Evolutionary conservation across 2,329 filamentous ascomycete species (phyloP).

Genomic region (Colletotrichum sojae): DNA sequence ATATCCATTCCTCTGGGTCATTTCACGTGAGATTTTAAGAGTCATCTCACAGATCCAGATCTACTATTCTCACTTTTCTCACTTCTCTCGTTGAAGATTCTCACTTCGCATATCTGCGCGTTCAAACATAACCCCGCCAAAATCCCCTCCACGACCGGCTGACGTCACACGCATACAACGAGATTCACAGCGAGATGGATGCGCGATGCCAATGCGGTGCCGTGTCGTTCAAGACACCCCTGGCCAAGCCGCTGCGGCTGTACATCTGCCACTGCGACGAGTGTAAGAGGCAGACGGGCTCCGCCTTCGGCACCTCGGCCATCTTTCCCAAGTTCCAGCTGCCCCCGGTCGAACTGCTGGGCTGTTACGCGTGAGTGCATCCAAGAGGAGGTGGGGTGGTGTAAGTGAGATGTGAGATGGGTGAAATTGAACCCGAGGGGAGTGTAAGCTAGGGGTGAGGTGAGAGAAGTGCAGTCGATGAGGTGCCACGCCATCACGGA

Average conservation of each 20-base stretch:
- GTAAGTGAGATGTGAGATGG: constrained; percentile 1
- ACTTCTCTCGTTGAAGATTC: neutral
- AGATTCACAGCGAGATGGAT: constrained; percentile 60
- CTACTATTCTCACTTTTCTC: neutral
- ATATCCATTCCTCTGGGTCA: neutral
- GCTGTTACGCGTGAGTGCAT: constrained; percentile 68
- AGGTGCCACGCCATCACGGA: neutral
- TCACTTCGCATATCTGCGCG: too few relatives aligned
- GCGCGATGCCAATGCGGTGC: constrained; percentile 76
- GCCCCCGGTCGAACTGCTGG: constrained; percentile 62
- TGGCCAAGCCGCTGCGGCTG: constrained; percentile 71
- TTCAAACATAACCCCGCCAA: neutral
- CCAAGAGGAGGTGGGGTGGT: neutral
- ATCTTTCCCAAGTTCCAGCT: constrained; percentile 78
- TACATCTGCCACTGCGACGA: constrained; percentile 81
- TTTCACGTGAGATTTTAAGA: neutral
- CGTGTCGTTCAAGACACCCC: constrained; percentile 74
- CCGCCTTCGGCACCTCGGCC: constrained; percentile 77
- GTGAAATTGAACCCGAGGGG: neutral
- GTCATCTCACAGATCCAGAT: neutral
- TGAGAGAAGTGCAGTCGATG: constrained; percentile 6
- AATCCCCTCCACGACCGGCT: constrained; percentile 4
- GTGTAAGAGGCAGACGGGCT: constrained; percentile 75
- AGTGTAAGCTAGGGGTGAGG: neutral
- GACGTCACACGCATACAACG: constrained; percentile 12